Conservation (phyloP, 106 monocot genomes). For the Vanilla planifolia region DNA sequence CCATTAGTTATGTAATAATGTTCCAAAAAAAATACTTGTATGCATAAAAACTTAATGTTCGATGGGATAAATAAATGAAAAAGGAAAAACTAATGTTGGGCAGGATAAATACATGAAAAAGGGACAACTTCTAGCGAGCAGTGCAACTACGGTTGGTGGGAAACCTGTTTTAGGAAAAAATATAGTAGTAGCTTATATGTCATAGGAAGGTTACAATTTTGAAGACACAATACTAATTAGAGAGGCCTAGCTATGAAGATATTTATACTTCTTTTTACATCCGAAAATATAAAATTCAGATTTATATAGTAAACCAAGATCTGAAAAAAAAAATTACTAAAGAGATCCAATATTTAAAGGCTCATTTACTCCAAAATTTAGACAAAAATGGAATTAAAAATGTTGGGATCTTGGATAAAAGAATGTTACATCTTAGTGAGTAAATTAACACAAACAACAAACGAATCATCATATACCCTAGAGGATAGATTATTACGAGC, state of each 20-base stretch:
- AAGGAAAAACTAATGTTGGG: not conserved
- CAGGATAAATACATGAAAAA: not conserved
- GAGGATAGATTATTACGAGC: no score
- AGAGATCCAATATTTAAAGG: no score
- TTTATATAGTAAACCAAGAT: no score
- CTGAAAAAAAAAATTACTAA: no score
- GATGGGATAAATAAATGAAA: not conserved
- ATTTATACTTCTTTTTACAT: conserved; percentile 1
- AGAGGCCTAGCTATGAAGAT: not conserved
- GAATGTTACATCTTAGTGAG: no score
- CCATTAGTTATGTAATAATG: not conserved
- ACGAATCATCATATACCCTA: no score
- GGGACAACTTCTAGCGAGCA: not conserved
- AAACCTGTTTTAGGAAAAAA: not conserved
- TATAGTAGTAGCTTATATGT: not conserved
- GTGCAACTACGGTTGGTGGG: not conserved
- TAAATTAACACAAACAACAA: no score
- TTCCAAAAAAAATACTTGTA: not conserved
- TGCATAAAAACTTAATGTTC: not conserved
- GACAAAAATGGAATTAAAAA: no score
- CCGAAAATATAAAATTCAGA: no score
- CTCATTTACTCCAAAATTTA: no score
- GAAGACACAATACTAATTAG: not conserved
- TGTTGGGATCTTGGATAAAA: no score
- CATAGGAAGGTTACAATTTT: not conserved